Evolutionary conservation across 306 rosid genomes (phyloP).

Genomic region (Ochetophila trinervis): DNA sequence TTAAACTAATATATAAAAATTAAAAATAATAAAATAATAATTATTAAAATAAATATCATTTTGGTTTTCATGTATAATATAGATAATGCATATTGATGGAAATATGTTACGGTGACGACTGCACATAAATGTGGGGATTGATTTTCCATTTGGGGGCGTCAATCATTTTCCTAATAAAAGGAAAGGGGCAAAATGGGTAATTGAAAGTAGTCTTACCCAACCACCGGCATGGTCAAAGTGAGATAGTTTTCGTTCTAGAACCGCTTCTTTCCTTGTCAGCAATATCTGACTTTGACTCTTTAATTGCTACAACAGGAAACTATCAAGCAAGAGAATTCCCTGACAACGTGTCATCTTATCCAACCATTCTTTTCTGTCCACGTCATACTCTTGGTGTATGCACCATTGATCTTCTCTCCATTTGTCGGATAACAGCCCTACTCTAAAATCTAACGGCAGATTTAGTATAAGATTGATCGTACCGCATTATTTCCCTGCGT

Average conservation of each 20-base stretch:
- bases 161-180: too few relatives aligned
- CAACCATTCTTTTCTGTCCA: not conserved
- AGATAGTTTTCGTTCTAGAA: conserved; percentile 13
- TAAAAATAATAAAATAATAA: too few relatives aligned
- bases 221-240: conserved; percentile 34
- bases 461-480: not conserved
- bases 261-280: conserved; percentile 24
- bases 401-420: not conserved
- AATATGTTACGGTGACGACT: too few relatives aligned
- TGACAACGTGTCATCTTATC: not conserved
- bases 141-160: too few relatives aligned
- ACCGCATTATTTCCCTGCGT: not conserved
- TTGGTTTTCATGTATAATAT: too few relatives aligned
- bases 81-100: too few relatives aligned
- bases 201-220: conserved; percentile 15
- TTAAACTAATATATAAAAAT: too few relatives aligned
- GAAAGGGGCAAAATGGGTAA: conserved; percentile 8
- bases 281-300: conserved; percentile 38
- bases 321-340: not conserved
- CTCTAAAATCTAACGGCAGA: not conserved
- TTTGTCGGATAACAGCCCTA: not conserved
- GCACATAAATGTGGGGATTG: too few relatives aligned
- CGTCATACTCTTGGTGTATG: not conserved
- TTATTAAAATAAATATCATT: too few relatives aligned
- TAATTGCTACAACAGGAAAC: not conserved